A percentile compares a stretch with the other conserved stretches of the same genome.
These are phyloP conservation scores for Thecaphora thlaspeos DNA, from an alignment of 1,284 basidiomycete species.

Conservation along the genomic window DNA sequence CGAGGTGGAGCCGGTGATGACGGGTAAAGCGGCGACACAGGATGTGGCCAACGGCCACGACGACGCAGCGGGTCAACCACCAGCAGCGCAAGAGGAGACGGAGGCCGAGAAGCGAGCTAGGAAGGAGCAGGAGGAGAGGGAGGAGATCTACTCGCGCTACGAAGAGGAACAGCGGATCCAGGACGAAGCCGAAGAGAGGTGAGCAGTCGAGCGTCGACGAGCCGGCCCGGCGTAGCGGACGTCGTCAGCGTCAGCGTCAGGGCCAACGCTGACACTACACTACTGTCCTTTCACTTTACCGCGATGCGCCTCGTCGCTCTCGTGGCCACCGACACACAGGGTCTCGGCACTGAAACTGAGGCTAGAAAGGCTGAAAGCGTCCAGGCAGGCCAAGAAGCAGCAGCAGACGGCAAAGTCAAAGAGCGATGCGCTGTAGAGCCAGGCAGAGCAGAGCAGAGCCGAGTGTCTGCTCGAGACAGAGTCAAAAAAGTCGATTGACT, in stretches of 20 bases:
- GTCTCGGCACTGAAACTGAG: constrained; percentile 32
- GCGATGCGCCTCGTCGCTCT: neutral
- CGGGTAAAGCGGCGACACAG: neutral
- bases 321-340: constrained; percentile 3
- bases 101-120: constrained; percentile 27
- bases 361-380: constrained; percentile 29
- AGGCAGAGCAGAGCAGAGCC: neutral
- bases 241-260: no score
- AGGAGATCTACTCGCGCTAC: constrained; percentile 42
- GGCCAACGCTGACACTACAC: no score
- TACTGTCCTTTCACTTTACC: no score
- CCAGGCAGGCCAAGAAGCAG: constrained; percentile 17
- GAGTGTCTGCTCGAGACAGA: no score
- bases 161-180: constrained; percentile 48
- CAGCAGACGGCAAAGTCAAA: constrained; percentile 14
- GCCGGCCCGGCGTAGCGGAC: no score
- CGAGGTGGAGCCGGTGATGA: constrained; percentile 36
- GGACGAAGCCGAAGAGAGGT: constrained; percentile 47
- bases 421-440: no score
- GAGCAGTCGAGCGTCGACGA: constrained; percentile 2
- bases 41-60: constrained; percentile 4
- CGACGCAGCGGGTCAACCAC: no score
- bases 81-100: constrained; percentile 14
- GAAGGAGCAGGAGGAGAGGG: constrained; percentile 36
- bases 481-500: no score